A percentile compares a stretch with the other conserved stretches of the same genome.
Conservation (phyloP, 192 early-diverging fungal genomes). For the Rhizophagus clarus region DNA sequence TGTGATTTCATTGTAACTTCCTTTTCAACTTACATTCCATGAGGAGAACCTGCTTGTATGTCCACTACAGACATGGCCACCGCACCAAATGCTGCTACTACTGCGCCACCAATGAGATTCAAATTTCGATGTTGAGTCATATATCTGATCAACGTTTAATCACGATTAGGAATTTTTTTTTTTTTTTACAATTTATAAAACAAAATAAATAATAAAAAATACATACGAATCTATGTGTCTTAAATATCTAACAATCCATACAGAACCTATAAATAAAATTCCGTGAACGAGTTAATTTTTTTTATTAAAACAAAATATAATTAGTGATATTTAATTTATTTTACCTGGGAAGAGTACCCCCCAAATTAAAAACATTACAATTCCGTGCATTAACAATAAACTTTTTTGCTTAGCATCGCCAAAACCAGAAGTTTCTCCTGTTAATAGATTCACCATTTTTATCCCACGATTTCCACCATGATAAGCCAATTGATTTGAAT, state of each 20-base stretch:
- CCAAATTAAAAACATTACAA: not conserved
- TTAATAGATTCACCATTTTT: not conserved
- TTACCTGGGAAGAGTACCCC: not conserved
- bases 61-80: not conserved
- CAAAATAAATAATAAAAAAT: not conserved
- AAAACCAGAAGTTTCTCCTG: not conserved
- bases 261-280: not conserved
- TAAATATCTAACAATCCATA: not conserved
- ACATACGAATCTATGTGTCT: not conserved
- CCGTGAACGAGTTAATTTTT: not conserved
- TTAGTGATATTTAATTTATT: too few species aligned
- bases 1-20: too few species aligned
- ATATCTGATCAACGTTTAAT: not conserved
- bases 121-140: not conserved
- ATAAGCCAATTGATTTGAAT: not conserved
- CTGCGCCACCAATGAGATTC: not conserved
- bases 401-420: not conserved
- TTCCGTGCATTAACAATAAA: not conserved
- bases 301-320: not conserved
- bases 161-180: not conserved
- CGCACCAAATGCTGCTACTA: not conserved
- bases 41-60: not conserved
- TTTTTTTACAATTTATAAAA: not conserved
- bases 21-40: not conserved
- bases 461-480: not conserved